These are phyloP conservation scores for Chlorencoelia australis DNA, from an alignment of 2,329 filamentous ascomycete genomes.

Conservation along the genomic window DNA sequence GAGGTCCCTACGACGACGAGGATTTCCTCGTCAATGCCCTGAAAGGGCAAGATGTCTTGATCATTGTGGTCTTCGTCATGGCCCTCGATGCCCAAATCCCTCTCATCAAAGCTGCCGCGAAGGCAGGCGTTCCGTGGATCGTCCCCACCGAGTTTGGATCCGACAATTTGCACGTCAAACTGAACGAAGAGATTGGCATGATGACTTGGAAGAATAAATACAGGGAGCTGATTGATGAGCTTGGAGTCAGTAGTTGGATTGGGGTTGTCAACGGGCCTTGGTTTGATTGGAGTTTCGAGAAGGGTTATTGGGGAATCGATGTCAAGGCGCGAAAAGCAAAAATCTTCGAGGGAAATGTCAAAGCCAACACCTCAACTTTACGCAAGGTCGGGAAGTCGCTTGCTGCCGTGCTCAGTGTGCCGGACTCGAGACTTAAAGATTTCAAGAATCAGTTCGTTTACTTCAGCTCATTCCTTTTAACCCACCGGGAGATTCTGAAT, in stretches of 20 bases:
- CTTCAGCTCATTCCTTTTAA: conserved; percentile 35
- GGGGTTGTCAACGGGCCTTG: conserved; percentile 37
- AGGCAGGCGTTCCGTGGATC: conserved; percentile 40
- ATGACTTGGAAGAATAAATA: conserved; percentile 9
- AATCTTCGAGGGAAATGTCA: conserved; percentile 41
- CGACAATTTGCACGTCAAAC: conserved; percentile 25
- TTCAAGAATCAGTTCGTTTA: conserved; percentile 34
- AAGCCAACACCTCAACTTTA: conserved; percentile 36
- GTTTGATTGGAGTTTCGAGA: conserved; percentile 40
- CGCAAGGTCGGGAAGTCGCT: conserved; percentile 43
- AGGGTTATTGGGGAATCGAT: conserved; percentile 37
- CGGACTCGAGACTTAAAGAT: conserved; percentile 26
- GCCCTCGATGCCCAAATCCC: conserved; percentile 33
- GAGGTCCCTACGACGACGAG: conserved; percentile 38
- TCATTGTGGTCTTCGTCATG: conserved; percentile 18
- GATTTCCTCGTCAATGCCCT: conserved; percentile 30
- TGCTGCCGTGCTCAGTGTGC: conserved; percentile 36
- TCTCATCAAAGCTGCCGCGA: conserved; percentile 39
- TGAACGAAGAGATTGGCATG: conserved; percentile 26
- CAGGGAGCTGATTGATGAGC: conserved; percentile 30
- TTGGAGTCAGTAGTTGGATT: conserved; percentile 31
- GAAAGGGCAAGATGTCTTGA: conserved; percentile 32
- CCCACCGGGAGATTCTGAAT: conserved; percentile 38
- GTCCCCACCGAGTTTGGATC: conserved; percentile 39
- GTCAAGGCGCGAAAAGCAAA: conserved; percentile 33